phyloP scores from a whole-genome alignment of 768 basidiomycete genomes.

The Chiua virens region DNA sequence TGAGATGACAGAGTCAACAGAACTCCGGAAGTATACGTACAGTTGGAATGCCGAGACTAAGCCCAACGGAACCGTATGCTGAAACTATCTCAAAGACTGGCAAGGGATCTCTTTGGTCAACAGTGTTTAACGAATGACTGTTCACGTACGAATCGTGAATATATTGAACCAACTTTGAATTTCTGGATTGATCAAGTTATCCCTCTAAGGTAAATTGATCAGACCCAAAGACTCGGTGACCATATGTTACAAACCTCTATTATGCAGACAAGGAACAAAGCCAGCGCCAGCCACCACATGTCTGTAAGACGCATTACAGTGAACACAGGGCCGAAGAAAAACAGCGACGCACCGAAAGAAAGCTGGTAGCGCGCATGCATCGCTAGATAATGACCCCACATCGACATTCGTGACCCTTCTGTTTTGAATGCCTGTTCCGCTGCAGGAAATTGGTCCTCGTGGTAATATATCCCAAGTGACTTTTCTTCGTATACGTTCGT shows the following conservation, averaged over 20 bases:
- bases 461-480: constrained; percentile 76
- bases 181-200: constrained; percentile 51
- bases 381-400: constrained; percentile 76
- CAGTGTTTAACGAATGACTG: neutral
- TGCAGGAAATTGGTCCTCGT: constrained; percentile 48
- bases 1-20: neutral
- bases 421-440: constrained; percentile 44
- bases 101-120: neutral
- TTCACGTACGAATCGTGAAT: constrained; percentile 66
- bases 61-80: constrained; percentile 86
- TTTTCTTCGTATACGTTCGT: constrained; percentile 93
- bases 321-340: neutral
- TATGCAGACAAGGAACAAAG: constrained; percentile 88
- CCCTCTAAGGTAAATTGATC: constrained; percentile 43
- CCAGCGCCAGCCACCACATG: constrained; percentile 93
- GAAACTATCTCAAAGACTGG: constrained; percentile 86
- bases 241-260: constrained; percentile 64
- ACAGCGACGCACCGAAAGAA: constrained; percentile 68
- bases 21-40: constrained; percentile 42
- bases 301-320: constrained; percentile 47
- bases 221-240: neutral
- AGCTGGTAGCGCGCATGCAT: constrained; percentile 87
- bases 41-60: constrained; percentile 83
- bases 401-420: constrained; percentile 50
- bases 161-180: constrained; percentile 78